phyloP scores from a whole-genome alignment of 495 filamentous ascomycete species.

The Aspergillus campestris region DNA sequence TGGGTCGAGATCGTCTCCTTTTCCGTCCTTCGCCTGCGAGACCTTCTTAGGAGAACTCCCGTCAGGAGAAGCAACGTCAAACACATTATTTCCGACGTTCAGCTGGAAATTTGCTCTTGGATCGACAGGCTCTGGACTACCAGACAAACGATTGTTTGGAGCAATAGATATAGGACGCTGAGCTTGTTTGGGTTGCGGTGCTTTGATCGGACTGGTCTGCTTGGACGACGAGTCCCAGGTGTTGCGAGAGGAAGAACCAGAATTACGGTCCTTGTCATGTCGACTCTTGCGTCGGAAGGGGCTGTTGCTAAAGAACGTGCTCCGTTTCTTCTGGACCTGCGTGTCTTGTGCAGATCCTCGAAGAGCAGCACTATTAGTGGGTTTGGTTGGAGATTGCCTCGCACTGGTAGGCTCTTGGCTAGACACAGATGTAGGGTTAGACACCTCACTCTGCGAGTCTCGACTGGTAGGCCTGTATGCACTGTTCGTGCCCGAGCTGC shows the following conservation, averaged over 20 bases:
- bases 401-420: constrained; percentile 64
- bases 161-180: not conserved
- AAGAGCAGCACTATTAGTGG: constrained; percentile 39
- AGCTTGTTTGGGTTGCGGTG: constrained; percentile 7
- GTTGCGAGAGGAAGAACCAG: constrained; percentile 23
- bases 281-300: constrained; percentile 92
- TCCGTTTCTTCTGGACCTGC: constrained; percentile 72
- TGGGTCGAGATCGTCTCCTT: constrained; percentile 61
- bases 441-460: constrained; percentile 86
- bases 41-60: constrained; percentile 27
- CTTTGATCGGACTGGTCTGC: constrained; percentile 26
- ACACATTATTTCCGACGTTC: constrained; percentile 95
- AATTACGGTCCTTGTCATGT: constrained; percentile 64
- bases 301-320: constrained; percentile 90
- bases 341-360: constrained; percentile 49
- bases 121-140: constrained; percentile 85
- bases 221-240: constrained; percentile 34
- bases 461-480: constrained; percentile 74
- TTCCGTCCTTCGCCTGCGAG: constrained; percentile 22
- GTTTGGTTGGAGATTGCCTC: constrained; percentile 61
- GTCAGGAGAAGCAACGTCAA: constrained; percentile 86
- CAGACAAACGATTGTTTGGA: constrained; percentile 23
- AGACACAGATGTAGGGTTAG: constrained; percentile 83
- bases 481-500: constrained; percentile 62
- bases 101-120: constrained; percentile 88